Evolutionary conservation across 352 stramenopile genomes (phyloP).

Genomic region (Phytopythium sindhum): DNA sequence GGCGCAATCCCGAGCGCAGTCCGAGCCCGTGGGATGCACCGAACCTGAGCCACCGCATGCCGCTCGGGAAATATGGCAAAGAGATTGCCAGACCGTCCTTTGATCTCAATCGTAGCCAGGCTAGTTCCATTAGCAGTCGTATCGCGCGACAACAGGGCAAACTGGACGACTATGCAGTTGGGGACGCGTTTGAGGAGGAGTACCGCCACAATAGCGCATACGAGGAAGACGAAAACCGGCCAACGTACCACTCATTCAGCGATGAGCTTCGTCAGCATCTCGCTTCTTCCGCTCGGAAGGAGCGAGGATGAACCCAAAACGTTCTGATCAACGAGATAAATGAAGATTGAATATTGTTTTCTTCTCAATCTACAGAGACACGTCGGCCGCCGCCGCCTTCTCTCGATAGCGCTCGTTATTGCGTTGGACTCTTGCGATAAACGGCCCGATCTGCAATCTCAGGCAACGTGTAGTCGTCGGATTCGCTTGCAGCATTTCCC

Average conservation of each 20-base stretch:
- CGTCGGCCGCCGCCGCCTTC: constrained; percentile 28
- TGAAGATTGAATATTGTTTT: background rate
- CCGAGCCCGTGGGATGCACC: constrained; percentile 19
- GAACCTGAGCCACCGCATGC: background rate
- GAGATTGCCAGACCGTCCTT: background rate
- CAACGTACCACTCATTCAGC: constrained; percentile 28
- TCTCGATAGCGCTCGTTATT: constrained; percentile 41
- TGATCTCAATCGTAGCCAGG: background rate
- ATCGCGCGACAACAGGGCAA: background rate
- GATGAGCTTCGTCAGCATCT: constrained; percentile 26
- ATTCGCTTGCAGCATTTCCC: constrained; percentile 48
- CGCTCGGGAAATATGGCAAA: background rate
- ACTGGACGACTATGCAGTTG: constrained; percentile 1
- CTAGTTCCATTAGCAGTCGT: background rate
- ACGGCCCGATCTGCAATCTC: constrained; percentile 40
- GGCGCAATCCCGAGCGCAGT: constrained; percentile 12
- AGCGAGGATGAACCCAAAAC: background rate
- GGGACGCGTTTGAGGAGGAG: constrained; percentile 6
- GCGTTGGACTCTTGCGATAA: constrained; percentile 41
- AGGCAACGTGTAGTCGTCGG: constrained; percentile 38
- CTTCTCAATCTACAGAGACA: constrained; percentile 15
- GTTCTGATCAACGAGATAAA: background rate
- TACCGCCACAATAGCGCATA: constrained; percentile 5
- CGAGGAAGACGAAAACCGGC: constrained; percentile 13
- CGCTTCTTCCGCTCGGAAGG: constrained; percentile 2